Evolutionary conservation across 1,284 basidiomycete species (phyloP), one percentile per base, ranked within the genome.

Genomic region (Melampsora abietis-canadensis): DNA sequence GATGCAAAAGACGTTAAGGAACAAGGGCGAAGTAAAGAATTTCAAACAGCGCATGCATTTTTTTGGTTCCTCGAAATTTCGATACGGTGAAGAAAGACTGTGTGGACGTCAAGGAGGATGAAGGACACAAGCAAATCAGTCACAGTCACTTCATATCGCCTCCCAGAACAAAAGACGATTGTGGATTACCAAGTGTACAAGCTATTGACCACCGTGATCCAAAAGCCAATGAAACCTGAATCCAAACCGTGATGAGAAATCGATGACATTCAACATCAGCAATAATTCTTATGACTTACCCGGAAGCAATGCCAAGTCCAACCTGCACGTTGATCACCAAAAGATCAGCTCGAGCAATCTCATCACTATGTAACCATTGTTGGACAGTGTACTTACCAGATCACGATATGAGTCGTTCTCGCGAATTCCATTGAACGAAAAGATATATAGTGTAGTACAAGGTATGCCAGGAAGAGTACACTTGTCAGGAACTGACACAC

Each of bases 1-100:
- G 51, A 54, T 27, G 51, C 51, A 54, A 27, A 54, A 54, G 51
- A 10, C 51, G 17, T 54, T 54, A 27, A 54, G 51, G 24, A 54
- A 3, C 51, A 12, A 54, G 24, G 51, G 51, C 51, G 51, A 54
- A 21, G 51, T 21, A 19, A n/a, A 54, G 14, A 54, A 21, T 7
- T 27, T n/a, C 1, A 54, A 19, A 3, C 19, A 27, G 4, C 17
- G 51, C 51, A 54, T 54, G 6, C 4, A 54, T 12, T 27, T 54
- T 54, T 54, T 54, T 54, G 51, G 51, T 21, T 27, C 6, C 17
- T 54, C 17, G 17, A 54, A n/a, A 54, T 54, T 12, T n/a, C 51
- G 51, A 27, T 54, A 27, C 24, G 51, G 51, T 6, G 51, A 54
- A 54, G 10, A 54, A 12, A 54, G 51, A 27, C 51, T 54, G 12